Conservation (phyloP, 2,329 filamentous ascomycete genomes). For the Sporothrix luriei region DNA sequence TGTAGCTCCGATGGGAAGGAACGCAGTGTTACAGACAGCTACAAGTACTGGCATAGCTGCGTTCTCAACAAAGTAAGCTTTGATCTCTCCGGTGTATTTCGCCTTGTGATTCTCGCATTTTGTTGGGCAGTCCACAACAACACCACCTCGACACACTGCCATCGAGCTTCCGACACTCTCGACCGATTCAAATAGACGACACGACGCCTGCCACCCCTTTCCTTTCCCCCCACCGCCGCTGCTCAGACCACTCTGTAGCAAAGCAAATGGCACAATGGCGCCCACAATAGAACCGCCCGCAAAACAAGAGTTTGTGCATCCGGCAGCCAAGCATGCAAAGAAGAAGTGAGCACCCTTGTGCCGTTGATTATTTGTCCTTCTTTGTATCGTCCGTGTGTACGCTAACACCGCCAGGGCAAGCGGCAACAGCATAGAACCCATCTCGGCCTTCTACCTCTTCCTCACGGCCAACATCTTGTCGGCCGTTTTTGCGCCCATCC, state of each 20-base stretch:
- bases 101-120: constrained; percentile 17
- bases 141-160: not conserved
- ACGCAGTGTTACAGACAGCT: not conserved
- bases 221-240: too few relatives aligned
- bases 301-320: constrained; percentile 51
- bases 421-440: constrained; percentile 68
- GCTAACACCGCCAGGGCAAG: constrained; percentile 41
- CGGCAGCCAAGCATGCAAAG: constrained; percentile 53
- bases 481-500: constrained; percentile 83
- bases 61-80: constrained; percentile 26
- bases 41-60: not conserved
- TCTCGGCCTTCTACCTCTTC: constrained; percentile 79
- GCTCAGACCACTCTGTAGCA: not conserved
- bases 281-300: constrained; percentile 42
- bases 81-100: not conserved
- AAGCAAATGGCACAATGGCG: constrained; percentile 43
- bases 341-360: constrained; percentile 48
- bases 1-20: constrained; percentile 15
- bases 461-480: constrained; percentile 72
- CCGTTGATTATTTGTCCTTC: not conserved
- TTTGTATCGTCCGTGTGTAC: not conserved
- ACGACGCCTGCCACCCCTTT: not conserved
- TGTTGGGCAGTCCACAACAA: constrained; percentile 20
- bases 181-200: not conserved
- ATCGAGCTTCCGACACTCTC: not conserved